Percentiles rank a stretch among this genome's conserved stretches.
phyloP scores from a whole-genome alignment of 495 filamentous ascomycete species.

The Lasiosphaeria ovina region DNA sequence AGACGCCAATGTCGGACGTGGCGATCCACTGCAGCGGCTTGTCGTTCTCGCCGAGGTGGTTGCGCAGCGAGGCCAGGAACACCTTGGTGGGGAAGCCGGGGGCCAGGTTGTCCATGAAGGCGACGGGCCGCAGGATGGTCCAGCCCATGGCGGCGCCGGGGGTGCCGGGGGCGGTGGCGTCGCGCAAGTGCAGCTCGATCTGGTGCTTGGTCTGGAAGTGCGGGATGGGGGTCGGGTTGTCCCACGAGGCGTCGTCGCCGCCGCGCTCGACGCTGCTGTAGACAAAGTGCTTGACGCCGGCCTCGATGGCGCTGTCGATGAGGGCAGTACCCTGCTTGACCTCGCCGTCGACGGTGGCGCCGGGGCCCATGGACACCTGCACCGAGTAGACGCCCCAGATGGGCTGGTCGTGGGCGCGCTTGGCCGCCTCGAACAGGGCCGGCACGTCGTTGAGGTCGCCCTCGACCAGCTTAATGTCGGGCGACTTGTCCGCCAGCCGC shows the following conservation, averaged over 20 bases:
- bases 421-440: constrained; percentile 51
- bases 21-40: constrained; percentile 58
- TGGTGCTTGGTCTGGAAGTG: constrained; percentile 67
- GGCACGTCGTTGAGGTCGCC: constrained; percentile 57
- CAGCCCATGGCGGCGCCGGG: constrained; percentile 49
- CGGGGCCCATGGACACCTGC: constrained; percentile 46
- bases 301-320: constrained; percentile 57
- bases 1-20: constrained; percentile 60
- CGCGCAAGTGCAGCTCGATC: constrained; percentile 62
- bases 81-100: constrained; percentile 59
- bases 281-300: constrained; percentile 63
- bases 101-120: constrained; percentile 66
- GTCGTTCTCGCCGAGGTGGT: constrained; percentile 34
- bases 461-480: constrained; percentile 54
- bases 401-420: constrained; percentile 25
- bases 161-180: constrained; percentile 24
- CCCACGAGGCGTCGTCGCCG: constrained; percentile 51
- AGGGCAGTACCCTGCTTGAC: constrained; percentile 61
- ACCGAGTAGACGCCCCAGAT: constrained; percentile 41
- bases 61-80: constrained; percentile 54
- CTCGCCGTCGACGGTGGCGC: constrained; percentile 52
- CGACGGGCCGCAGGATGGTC: constrained; percentile 61
- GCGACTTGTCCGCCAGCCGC: constrained; percentile 43
- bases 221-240: constrained; percentile 59
- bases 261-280: constrained; percentile 70